Percentiles rank a stretch among this genome's conserved stretches.
Evolutionary conservation across 2,329 filamentous ascomycete genomes (phyloP).

Genomic region (Monilinia laxa): DNA sequence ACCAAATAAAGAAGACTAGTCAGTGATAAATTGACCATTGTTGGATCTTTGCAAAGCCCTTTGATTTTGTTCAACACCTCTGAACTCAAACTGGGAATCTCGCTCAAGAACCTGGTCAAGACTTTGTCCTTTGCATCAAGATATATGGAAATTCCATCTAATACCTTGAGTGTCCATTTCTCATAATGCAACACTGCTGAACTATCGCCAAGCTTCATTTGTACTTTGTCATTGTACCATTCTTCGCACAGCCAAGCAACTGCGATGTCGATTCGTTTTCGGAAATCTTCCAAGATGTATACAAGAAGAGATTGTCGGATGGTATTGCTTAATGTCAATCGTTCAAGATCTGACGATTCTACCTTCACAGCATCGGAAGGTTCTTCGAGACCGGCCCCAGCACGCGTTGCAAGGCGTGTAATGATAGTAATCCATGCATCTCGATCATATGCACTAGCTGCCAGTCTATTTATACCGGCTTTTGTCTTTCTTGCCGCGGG

Average conservation of each 20-base stretch:
- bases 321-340: slow-evolving; percentile 57
- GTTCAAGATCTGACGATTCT: slow-evolving; percentile 48
- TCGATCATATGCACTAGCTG: slow-evolving; percentile 78
- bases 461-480: slow-evolving; percentile 78
- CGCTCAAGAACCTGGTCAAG: slow-evolving; percentile 84
- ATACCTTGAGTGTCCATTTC: slow-evolving; percentile 73
- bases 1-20: slow-evolving; percentile 66
- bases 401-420: slow-evolving; percentile 78
- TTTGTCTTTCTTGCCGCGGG: slow-evolving; percentile 58
- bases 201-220: slow-evolving; percentile 46
- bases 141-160: slow-evolving; percentile 87
- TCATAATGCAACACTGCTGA: slow-evolving; percentile 66
- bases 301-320: slow-evolving; percentile 80
- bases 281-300: slow-evolving; percentile 90
- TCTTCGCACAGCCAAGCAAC: slow-evolving; percentile 96
- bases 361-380: slow-evolving; percentile 50
- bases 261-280: slow-evolving; percentile 82
- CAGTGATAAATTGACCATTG: slow-evolving; percentile 61
- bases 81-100: slow-evolving; percentile 77
- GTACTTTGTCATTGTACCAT: slow-evolving; percentile 87
- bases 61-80: slow-evolving; percentile 73
- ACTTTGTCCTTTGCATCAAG: slow-evolving; percentile 89
- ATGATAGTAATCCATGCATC: slow-evolving; percentile 92
- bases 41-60: slow-evolving; percentile 63
- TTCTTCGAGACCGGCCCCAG: slow-evolving; percentile 68